phyloP scores from a whole-genome alignment of 345 rosid genomes.

The Ailanthus altissimus region DNA sequence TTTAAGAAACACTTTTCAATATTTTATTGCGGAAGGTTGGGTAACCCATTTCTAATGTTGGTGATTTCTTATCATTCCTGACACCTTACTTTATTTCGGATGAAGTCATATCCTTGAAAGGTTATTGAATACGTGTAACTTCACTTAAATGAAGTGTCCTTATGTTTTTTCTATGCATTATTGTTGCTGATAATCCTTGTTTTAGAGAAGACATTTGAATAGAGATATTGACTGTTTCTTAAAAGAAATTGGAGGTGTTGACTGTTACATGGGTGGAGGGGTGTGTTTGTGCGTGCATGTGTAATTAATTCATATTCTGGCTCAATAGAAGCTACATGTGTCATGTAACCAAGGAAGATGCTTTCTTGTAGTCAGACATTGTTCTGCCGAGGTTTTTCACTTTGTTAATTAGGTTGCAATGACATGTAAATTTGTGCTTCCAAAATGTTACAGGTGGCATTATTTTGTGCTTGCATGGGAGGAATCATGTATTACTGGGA shows the following conservation, averaged over 20 bases:
- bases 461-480: slow-evolving; percentile 98
- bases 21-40: not conserved
- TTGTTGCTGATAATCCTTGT: not conserved
- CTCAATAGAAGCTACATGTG: not conserved
- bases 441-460: slow-evolving; percentile 63
- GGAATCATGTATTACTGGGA: slow-evolving; percentile 97
- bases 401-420: slow-evolving; percentile 2
- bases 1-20: not conserved
- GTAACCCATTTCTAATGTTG: slow-evolving; percentile 5
- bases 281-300: not conserved
- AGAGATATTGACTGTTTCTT: not conserved
- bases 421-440: slow-evolving; percentile 6
- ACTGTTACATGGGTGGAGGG: not conserved
- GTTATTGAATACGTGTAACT: not conserved
- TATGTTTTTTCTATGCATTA: not conserved
- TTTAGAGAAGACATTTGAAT: not conserved
- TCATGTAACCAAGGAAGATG: not conserved
- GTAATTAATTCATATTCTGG: not conserved
- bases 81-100: not conserved
- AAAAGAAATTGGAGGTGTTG: not conserved
- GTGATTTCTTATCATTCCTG: not conserved
- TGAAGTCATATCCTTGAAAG: not conserved
- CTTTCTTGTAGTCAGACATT: not conserved
- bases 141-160: not conserved
- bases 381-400: not conserved